phyloP scores from a whole-genome alignment of 192 early-diverging fungal species.

The Entomortierella chlamydospora region DNA sequence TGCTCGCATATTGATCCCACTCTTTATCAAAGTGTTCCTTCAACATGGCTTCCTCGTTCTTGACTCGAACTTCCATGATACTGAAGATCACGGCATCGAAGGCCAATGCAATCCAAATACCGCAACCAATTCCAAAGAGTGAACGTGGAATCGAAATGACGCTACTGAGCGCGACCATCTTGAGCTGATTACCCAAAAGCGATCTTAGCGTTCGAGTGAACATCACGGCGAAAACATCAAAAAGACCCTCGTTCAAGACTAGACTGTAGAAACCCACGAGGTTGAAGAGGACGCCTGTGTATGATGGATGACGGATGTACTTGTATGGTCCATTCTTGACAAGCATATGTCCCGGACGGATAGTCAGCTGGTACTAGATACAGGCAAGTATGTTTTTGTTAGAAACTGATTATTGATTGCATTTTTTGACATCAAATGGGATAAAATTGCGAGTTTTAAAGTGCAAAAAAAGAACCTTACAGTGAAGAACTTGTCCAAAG shows the following conservation, averaged over 20 bases:
- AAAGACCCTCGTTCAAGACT: conserved; percentile 14
- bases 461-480: too few relatives aligned
- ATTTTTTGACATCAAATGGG: too few relatives aligned
- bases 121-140: neutral
- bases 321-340: conserved; percentile 17
- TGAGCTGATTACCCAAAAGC: too few relatives aligned
- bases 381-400: neutral
- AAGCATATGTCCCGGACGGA: conserved; percentile 14
- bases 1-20: conserved; percentile 21
- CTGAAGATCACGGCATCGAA: neutral
- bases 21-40: conserved; percentile 20
- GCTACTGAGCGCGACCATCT: too few relatives aligned
- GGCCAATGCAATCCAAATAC: neutral
- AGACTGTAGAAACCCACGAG: neutral
- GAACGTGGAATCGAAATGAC: neutral
- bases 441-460: too few relatives aligned
- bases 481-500: too few relatives aligned
- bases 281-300: conserved; percentile 16
- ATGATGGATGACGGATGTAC: conserved; percentile 21
- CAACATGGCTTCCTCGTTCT: conserved; percentile 27
- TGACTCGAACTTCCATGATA: neutral
- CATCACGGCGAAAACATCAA: neutral
- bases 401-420: too few relatives aligned
- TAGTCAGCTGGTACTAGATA: conserved; percentile 32
- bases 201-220: neutral